Conservation (phyloP, 768 basidiomycete species). For the Leucocoprinus birnbaumii region DNA sequence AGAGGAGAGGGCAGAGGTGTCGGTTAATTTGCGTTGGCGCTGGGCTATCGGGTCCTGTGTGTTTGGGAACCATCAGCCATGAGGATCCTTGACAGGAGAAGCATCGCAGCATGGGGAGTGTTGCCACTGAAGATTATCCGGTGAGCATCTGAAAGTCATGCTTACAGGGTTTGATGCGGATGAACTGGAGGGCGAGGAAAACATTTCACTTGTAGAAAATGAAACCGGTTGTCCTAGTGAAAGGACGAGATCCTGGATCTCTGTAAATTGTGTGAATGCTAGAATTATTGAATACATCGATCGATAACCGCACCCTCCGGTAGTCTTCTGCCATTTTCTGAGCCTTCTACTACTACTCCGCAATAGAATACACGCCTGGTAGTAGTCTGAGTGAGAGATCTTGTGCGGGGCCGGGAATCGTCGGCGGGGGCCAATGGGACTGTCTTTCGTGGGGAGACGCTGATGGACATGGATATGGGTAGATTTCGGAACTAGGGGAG, state of each 20-base stretch:
- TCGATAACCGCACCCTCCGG: constrained; percentile 51
- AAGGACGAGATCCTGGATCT: constrained; percentile 75
- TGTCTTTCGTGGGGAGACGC: constrained; percentile 68
- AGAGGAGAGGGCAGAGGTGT: constrained; percentile 64
- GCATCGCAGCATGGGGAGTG: background rate
- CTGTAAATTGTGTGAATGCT: constrained; percentile 31
- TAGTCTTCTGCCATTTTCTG: constrained; percentile 65
- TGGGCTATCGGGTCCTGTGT: constrained; percentile 38
- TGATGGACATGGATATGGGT: constrained; percentile 53
- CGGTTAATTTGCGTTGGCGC: constrained; percentile 59
- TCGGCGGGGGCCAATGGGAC: constrained; percentile 73
- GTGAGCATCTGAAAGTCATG: constrained; percentile 6
- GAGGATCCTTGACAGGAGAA: background rate
- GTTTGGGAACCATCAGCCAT: background rate
- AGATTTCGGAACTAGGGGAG: constrained; percentile 9
- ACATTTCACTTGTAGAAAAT: constrained; percentile 42
- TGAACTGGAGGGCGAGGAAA: constrained; percentile 38
- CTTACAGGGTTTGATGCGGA: constrained; percentile 38
- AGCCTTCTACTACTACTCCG: constrained; percentile 86
- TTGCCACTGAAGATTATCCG: background rate
- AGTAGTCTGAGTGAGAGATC: constrained; percentile 33
- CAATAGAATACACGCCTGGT: constrained; percentile 87
- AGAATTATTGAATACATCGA: constrained; percentile 12
- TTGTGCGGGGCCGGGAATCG: constrained; percentile 44
- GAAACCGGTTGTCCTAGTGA: constrained; percentile 71